phyloP scores from a whole-genome alignment of 495 filamentous ascomycete species.

The Thermothielavioides terrestris region DNA sequence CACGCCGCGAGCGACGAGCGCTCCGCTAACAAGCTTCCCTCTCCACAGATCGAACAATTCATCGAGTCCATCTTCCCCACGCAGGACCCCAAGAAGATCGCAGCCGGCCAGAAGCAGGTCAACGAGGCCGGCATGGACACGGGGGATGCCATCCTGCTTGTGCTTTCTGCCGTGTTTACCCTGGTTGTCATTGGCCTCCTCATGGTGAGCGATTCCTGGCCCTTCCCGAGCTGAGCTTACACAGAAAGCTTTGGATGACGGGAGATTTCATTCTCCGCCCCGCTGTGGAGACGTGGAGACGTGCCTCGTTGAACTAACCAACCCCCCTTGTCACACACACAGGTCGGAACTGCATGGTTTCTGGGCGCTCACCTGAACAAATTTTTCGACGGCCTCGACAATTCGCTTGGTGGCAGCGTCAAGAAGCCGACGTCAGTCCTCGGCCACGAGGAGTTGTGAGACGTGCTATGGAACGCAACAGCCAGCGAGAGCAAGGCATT shows the following conservation, averaged over 20 bases:
- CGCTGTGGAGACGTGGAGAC: background rate
- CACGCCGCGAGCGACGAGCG: no score
- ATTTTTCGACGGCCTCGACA: conserved; percentile 28
- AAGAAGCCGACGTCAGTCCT: conserved; percentile 14
- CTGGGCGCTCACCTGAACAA: conserved; percentile 55
- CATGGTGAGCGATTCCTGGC: conserved; percentile 34
- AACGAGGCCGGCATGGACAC: conserved; percentile 21
- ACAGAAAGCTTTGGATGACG: background rate
- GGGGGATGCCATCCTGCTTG: conserved; percentile 30
- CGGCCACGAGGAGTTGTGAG: conserved; percentile 38
- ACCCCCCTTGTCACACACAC: conserved; percentile 5
- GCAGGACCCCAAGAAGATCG: conserved; percentile 42
- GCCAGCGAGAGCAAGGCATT: background rate
- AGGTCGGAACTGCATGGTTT: conserved; percentile 61
- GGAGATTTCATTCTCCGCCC: conserved; percentile 3
- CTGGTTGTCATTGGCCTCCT: conserved; percentile 32
- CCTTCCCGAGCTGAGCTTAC: no score
- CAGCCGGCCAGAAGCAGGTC: conserved; percentile 20
- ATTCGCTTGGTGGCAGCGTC: conserved; percentile 13
- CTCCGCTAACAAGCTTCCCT: no score
- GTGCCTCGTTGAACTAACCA: background rate
- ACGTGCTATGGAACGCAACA: background rate
- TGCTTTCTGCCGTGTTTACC: conserved; percentile 25
- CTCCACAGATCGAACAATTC: conserved; percentile 84
- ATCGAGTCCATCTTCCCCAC: conserved; percentile 90